Percentiles rank a stretch among this genome's conserved stretches.
Evolutionary conservation across 2,329 filamentous ascomycete species (phyloP).

Genomic region (Chrysoporthe deuterocubensis): DNA sequence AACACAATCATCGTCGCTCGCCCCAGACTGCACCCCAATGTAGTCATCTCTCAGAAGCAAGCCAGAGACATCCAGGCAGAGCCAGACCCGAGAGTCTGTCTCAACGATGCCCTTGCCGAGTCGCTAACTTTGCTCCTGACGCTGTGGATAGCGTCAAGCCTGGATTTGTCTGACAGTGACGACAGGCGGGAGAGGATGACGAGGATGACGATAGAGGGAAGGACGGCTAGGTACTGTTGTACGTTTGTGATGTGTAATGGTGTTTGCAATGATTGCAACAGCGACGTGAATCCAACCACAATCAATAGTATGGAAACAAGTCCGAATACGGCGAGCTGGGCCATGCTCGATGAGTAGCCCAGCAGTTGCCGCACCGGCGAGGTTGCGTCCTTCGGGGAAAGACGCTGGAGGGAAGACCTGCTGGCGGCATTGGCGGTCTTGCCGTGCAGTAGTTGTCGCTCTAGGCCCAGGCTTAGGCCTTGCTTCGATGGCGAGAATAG

Average conservation of each 20-base stretch:
- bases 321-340: constrained; percentile 26
- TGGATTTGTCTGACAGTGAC: neutral
- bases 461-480: constrained; percentile 10
- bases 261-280: constrained; percentile 20
- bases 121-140: constrained; percentile 8
- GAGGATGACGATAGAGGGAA: constrained; percentile 9
- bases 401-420: constrained; percentile 16
- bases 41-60: constrained; percentile 10
- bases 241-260: constrained; percentile 10
- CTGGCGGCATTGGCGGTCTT: constrained; percentile 15
- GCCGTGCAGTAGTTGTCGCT: constrained; percentile 15
- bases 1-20: constrained; percentile 12
- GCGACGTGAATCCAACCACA: constrained; percentile 24
- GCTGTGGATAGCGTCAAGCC: constrained; percentile 8
- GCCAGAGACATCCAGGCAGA: constrained; percentile 9
- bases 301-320: constrained; percentile 28
- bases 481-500: constrained; percentile 13
- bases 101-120: neutral
- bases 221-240: neutral
- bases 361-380: constrained; percentile 26
- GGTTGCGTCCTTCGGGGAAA: neutral
- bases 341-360: neutral
- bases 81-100: neutral
- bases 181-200: constrained; percentile 17
- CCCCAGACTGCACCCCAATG: neutral